phyloP scores from a whole-genome alignment of 2,329 filamentous ascomycete species.

The Colletotrichum sp. region DNA sequence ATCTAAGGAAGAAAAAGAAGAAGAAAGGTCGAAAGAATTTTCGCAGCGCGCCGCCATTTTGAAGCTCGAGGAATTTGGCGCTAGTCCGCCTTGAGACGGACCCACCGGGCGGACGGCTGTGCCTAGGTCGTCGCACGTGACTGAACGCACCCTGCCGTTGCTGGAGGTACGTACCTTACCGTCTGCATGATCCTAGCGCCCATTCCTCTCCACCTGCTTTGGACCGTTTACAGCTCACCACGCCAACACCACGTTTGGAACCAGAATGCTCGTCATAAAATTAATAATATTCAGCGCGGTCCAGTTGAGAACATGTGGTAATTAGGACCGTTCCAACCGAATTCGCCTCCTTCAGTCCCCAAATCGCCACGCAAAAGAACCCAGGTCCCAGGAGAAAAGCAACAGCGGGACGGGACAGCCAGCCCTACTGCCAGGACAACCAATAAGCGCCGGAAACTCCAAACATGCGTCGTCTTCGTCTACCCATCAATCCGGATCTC shows the following conservation, averaged over 20 bases:
- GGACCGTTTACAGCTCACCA: not conserved
- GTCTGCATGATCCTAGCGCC: not conserved
- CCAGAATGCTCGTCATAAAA: not conserved
- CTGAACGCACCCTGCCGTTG: not conserved
- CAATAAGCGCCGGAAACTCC: slow-evolving; percentile 1
- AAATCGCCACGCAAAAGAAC: not conserved
- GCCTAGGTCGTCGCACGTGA: not conserved
- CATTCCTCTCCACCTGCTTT: not conserved
- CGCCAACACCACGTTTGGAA: not conserved
- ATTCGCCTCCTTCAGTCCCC: not conserved
- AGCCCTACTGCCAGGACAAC: not conserved
- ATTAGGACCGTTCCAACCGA: not conserved
- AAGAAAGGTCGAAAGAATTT: slow-evolving; percentile 39
- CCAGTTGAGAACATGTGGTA: not conserved
- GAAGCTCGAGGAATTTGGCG: not conserved
- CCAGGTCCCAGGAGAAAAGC: not conserved
- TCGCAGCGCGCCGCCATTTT: slow-evolving; percentile 14
- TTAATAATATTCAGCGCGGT: not conserved
- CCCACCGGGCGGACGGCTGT: not conserved
- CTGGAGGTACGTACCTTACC: not conserved
- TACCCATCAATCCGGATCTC: not conserved
- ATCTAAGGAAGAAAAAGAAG: slow-evolving; percentile 54
- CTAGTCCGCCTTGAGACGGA: slow-evolving; percentile 24
- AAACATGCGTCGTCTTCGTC: not conserved
- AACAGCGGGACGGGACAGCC: not conserved